Evolutionary conservation across 768 basidiomycete species (phyloP).

Genomic region (Naganishia randhawae): DNA sequence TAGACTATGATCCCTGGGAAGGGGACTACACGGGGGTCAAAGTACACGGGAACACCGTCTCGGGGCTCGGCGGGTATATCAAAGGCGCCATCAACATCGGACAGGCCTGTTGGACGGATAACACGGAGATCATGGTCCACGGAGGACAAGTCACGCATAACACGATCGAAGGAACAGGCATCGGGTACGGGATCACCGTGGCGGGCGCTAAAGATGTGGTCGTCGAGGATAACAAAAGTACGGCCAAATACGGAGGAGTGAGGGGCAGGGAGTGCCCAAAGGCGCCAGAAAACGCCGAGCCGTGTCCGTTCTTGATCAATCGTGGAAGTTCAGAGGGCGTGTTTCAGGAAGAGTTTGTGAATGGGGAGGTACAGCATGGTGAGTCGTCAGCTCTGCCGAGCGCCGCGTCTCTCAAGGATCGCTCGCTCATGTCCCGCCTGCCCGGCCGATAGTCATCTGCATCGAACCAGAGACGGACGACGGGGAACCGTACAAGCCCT

Average conservation of each 20-base stretch:
- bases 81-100: conserved; percentile 51
- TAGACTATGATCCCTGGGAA: conserved; percentile 50
- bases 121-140: conserved; percentile 47
- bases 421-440: not conserved
- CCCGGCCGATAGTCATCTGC: conserved; percentile 45
- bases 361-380: conserved; percentile 52
- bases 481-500: conserved; percentile 44
- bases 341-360: conserved; percentile 50
- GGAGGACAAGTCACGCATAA: conserved; percentile 47
- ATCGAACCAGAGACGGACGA: conserved; percentile 42
- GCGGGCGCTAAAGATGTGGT: conserved; percentile 47
- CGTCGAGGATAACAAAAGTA: conserved; percentile 44
- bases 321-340: conserved; percentile 45
- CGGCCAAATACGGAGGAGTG: conserved; percentile 43
- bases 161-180: conserved; percentile 42
- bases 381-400: too few species aligned
- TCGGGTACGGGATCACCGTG: conserved; percentile 51
- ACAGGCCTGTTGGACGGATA: conserved; percentile 50
- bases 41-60: conserved; percentile 47
- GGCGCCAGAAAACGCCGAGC: conserved; percentile 47
- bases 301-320: conserved; percentile 48
- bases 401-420: conserved; percentile 25
- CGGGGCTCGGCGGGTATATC: conserved; percentile 46
- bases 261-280: conserved; percentile 44
- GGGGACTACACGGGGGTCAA: conserved; percentile 48